These are phyloP conservation scores for Aspergillus ochraceoroseus DNA, from an alignment of 2,329 filamentous ascomycete species.

Conservation along the genomic window DNA sequence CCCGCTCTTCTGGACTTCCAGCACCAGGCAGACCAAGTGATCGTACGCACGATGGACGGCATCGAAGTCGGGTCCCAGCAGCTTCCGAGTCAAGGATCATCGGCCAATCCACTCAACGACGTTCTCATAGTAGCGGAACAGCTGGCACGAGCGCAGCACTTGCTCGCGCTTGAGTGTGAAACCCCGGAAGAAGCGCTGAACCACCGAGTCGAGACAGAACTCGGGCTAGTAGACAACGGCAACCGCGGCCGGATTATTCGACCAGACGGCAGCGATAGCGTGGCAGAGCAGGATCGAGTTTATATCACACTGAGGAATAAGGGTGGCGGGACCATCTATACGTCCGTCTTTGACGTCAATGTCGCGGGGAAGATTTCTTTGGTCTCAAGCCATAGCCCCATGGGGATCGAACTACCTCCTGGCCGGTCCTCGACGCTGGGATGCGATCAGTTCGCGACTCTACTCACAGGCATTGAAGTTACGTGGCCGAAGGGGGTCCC, in stretches of 20 bases:
- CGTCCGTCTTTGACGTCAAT: slow-evolving; percentile 2
- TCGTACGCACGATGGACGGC: background rate
- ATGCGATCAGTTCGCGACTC: too few relatives aligned
- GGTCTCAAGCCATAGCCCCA: background rate
- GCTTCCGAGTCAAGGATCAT: too few relatives aligned
- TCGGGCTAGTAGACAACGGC: background rate
- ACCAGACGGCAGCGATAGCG: background rate
- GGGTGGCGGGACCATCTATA: background rate
- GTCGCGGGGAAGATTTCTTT: background rate
- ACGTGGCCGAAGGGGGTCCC: too few relatives aligned
- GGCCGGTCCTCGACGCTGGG: background rate
- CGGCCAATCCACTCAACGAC: too few relatives aligned
- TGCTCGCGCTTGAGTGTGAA: background rate
- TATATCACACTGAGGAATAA: slow-evolving; percentile 4
- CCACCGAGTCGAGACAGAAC: background rate
- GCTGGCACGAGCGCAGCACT: background rate
- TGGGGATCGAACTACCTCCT: background rate
- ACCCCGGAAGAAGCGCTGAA: background rate
- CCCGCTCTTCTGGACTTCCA: background rate
- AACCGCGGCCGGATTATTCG: background rate
- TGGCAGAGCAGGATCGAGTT: background rate
- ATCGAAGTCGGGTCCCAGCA: background rate
- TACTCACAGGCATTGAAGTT: too few relatives aligned
- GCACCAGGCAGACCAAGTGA: background rate
- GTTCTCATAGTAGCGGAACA: background rate